Evolutionary conservation across 257 asterid genomes (phyloP).

Genomic region (Gentiana macrophylla): DNA sequence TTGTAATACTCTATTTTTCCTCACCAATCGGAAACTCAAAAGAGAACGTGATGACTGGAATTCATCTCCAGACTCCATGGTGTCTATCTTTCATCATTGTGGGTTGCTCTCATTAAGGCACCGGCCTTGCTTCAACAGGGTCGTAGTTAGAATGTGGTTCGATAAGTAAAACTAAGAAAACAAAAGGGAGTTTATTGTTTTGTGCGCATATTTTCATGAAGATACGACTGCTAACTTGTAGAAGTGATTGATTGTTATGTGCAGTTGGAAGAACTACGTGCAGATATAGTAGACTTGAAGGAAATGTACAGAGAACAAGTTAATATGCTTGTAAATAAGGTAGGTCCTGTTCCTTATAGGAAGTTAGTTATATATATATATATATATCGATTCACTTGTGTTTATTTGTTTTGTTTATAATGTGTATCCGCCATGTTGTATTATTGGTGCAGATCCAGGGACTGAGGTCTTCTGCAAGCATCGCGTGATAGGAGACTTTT

Average conservation of each 20-base stretch:
- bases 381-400: too few species aligned
- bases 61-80: too few species aligned
- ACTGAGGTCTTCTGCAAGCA: slow-evolving; percentile 37
- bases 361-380: too few species aligned
- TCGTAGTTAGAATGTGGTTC: too few species aligned
- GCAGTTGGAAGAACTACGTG: slow-evolving; percentile 95
- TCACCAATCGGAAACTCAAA: too few species aligned
- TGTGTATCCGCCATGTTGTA: neutral
- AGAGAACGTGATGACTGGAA: too few species aligned
- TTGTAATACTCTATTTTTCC: too few species aligned
- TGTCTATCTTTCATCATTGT: too few species aligned
- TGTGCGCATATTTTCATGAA: neutral
- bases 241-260: slow-evolving; percentile 9
- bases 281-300: slow-evolving; percentile 83
- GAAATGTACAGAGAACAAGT: slow-evolving; percentile 99
- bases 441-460: slow-evolving; percentile 54
- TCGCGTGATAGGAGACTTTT: slow-evolving; percentile 16
- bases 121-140: too few species aligned
- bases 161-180: too few species aligned
- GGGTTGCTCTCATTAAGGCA: too few species aligned
- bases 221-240: slow-evolving; percentile 4
- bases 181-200: too few species aligned
- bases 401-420: neutral
- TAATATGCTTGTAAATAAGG: slow-evolving; percentile 92
- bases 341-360: neutral